Evolutionary conservation across 306 rosid species (phyloP).

Genomic region (Ceratonia siliqua): DNA sequence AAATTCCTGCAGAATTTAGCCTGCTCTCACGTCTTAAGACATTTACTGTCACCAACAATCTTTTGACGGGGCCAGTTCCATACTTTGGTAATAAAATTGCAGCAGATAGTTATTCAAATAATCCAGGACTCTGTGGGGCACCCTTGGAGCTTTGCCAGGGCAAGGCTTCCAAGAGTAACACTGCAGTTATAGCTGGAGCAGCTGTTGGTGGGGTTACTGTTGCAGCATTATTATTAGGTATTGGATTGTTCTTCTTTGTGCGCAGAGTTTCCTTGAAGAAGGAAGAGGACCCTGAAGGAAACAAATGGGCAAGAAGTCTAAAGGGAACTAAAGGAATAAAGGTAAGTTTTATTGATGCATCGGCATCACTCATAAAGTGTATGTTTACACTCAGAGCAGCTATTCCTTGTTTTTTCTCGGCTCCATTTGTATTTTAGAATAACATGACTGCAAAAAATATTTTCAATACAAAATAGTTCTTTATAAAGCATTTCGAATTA

Average conservation of each 20-base stretch:
- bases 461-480: not conserved
- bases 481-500: not conserved
- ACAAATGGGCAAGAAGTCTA: slow-evolving; percentile 84
- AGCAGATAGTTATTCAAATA: slow-evolving; percentile 50
- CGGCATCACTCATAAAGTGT: not conserved
- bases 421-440: not conserved
- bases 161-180: slow-evolving; percentile 40
- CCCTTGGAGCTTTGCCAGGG: slow-evolving; percentile 41
- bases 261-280: slow-evolving; percentile 59
- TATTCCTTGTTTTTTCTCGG: slow-evolving; percentile 12
- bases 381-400: not conserved
- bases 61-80: slow-evolving; percentile 70
- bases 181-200: slow-evolving; percentile 71
- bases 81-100: not conserved
- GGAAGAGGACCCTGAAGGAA: slow-evolving; percentile 92
- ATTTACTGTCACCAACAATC: slow-evolving; percentile 62
- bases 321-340: slow-evolving; percentile 80
- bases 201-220: slow-evolving; percentile 73
- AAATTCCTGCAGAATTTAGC: slow-evolving; percentile 55
- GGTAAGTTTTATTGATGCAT: slow-evolving; percentile 50
- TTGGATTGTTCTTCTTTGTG: slow-evolving; percentile 62
- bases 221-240: slow-evolving; percentile 57
- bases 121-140: slow-evolving; percentile 61
- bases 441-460: slow-evolving; percentile 12
- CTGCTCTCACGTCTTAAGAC: slow-evolving; percentile 51